These are phyloP conservation scores for Dryas drummondii DNA, from an alignment of 306 rosid genomes.

Conservation along the genomic window DNA sequence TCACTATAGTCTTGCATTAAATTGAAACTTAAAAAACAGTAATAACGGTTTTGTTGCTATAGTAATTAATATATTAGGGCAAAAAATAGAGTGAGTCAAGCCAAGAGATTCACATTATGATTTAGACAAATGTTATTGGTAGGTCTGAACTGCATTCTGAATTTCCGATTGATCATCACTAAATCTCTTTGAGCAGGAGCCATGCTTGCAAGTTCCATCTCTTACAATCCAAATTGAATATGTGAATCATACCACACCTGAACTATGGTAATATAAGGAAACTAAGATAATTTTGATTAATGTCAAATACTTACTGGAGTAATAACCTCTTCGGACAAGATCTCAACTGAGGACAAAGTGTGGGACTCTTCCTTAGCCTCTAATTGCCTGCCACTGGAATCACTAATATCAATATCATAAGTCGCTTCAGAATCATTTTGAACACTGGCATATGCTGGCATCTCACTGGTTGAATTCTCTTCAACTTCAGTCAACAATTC, in stretches of 20 bases:
- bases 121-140: neutral
- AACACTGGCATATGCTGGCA: slow-evolving; percentile 20
- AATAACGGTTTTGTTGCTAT: too few species aligned
- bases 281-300: neutral
- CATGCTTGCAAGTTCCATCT: neutral
- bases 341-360: slow-evolving; percentile 20
- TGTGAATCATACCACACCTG: slow-evolving; percentile 1
- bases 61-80: neutral
- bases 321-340: slow-evolving; percentile 31
- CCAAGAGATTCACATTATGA: neutral
- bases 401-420: slow-evolving; percentile 6
- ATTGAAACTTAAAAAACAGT: neutral
- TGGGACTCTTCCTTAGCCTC: slow-evolving; percentile 31
- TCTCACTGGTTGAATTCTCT: slow-evolving; percentile 21
- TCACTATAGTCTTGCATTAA: neutral
- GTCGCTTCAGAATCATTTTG: slow-evolving; percentile 14
- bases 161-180: neutral
- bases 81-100: neutral
- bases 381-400: slow-evolving; percentile 22
- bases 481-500: slow-evolving; percentile 17
- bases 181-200: neutral
- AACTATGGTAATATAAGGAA: neutral
- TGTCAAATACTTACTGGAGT: slow-evolving; percentile 39
- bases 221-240: neutral
- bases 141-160: neutral